Conservation (phyloP, 148 eudicot genomes). For the Amaranthus hypochondriacus region DNA sequence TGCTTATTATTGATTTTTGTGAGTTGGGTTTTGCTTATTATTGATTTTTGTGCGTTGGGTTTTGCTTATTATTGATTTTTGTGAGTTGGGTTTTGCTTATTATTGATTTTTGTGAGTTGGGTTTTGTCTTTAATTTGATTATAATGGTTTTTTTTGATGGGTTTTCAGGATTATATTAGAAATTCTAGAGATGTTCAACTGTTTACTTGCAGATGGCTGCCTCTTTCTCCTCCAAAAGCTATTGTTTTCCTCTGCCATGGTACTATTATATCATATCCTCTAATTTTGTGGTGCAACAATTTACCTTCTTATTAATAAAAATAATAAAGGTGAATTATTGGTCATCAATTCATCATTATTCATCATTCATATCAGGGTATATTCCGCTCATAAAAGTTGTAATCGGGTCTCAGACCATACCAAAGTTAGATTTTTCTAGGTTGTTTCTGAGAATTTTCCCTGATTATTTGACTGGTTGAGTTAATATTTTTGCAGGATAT, state of each 20-base stretch:
- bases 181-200: conserved; percentile 84
- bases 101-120: conserved; percentile 4
- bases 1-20: neutral
- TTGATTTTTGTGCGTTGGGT: conserved; percentile 1
- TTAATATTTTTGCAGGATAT: conserved; percentile 61
- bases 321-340: neutral
- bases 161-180: conserved; percentile 53
- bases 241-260: conserved; percentile 99
- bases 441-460: neutral
- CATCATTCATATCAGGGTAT: too few relatives aligned
- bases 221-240: conserved; percentile 83
- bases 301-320: conserved; percentile 15
- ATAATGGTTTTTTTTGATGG: neutral
- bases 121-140: conserved; percentile 12
- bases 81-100: conserved; percentile 3
- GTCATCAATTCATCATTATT: too few relatives aligned
- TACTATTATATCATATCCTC: neutral
- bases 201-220: conserved; percentile 96
- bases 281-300: conserved; percentile 13
- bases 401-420: too few relatives aligned
- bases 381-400: too few relatives aligned
- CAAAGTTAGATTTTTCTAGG: too few relatives aligned
- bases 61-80: neutral
- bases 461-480: neutral
- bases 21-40: conserved; percentile 7